Percentiles rank a stretch among this genome's conserved stretches.
phyloP scores from a whole-genome alignment of 306 rosid species.

The Sophora flavescens region DNA sequence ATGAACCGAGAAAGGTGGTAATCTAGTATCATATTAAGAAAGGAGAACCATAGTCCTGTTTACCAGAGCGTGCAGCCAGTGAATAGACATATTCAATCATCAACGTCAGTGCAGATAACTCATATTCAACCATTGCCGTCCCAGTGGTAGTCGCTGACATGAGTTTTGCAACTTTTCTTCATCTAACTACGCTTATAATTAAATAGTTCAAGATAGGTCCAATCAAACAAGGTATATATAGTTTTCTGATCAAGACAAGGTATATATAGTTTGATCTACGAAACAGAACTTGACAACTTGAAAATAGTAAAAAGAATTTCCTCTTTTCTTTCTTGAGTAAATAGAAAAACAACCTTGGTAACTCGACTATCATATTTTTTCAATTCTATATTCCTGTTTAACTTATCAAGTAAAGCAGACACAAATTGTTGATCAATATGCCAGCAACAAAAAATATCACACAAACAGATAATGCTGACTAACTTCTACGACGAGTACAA shows the following conservation, averaged over 20 bases:
- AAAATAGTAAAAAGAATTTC: constrained; percentile 1
- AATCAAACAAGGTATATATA: neutral
- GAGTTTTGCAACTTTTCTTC: neutral
- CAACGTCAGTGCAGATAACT: neutral
- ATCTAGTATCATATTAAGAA: neutral
- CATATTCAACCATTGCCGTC: neutral
- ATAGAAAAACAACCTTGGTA: constrained; percentile 20
- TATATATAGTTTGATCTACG: neutral
- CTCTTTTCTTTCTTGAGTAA: constrained; percentile 12
- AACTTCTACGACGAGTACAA: constrained; percentile 10
- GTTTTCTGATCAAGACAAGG: too few species aligned
- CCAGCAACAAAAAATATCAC: constrained; percentile 20
- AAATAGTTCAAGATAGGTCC: constrained; percentile 13
- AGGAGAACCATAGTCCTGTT: neutral
- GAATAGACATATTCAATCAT: neutral
- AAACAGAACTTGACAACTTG: constrained; percentile 31
- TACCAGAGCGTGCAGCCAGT: neutral
- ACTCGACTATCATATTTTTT: constrained; percentile 26
- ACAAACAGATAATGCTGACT: constrained; percentile 22
- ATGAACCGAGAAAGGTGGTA: neutral
- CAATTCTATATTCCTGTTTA: constrained; percentile 28
- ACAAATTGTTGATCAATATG: constrained; percentile 36
- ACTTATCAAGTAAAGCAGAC: neutral
- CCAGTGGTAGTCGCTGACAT: neutral
- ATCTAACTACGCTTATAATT: neutral